A percentile compares a stretch with the other conserved stretches of the same genome.
Conservation (phyloP, 352 stramenopile species). For the Thalassiosira sp. region DNA sequence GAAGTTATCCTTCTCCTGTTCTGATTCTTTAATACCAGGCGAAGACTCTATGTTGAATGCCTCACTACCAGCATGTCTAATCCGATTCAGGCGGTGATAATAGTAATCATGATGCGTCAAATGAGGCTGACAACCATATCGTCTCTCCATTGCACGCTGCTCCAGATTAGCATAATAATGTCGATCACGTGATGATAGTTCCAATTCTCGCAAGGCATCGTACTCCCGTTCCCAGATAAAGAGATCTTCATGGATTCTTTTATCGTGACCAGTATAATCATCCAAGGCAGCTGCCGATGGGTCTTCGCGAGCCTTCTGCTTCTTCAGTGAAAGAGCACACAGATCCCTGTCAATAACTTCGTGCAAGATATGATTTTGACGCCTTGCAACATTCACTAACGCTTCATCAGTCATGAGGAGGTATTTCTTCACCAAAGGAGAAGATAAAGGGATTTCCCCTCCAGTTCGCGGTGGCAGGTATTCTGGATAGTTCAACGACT, state of each 20-base stretch:
- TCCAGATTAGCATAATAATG: slow-evolving; percentile 68
- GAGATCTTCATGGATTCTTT: slow-evolving; percentile 19
- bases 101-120: slow-evolving; percentile 38
- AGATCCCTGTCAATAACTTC: slow-evolving; percentile 17
- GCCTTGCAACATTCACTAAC: slow-evolving; percentile 49
- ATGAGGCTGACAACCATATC: neutral
- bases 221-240: slow-evolving; percentile 52
- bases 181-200: slow-evolving; percentile 58
- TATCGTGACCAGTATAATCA: slow-evolving; percentile 3
- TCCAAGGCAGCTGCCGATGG: neutral
- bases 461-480: slow-evolving; percentile 29
- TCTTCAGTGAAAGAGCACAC: slow-evolving; percentile 4
- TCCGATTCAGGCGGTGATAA: slow-evolving; percentile 18
- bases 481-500: slow-evolving; percentile 5
- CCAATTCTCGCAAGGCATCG: slow-evolving; percentile 66
- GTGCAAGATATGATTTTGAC: slow-evolving; percentile 31
- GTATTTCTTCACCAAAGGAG: slow-evolving; percentile 45
- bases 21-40: slow-evolving; percentile 5
- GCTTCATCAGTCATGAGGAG: slow-evolving; percentile 74
- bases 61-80: slow-evolving; percentile 20
- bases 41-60: slow-evolving; percentile 11
- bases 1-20: slow-evolving; percentile 33
- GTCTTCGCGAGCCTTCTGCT: slow-evolving; percentile 9
- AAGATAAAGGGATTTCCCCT: slow-evolving; percentile 37
- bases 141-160: slow-evolving; percentile 31